A percentile compares a stretch with the other conserved stretches of the same genome.
Evolutionary conservation across 306 rosid genomes (phyloP).

Genomic region (Hippophae gyantsensis): DNA sequence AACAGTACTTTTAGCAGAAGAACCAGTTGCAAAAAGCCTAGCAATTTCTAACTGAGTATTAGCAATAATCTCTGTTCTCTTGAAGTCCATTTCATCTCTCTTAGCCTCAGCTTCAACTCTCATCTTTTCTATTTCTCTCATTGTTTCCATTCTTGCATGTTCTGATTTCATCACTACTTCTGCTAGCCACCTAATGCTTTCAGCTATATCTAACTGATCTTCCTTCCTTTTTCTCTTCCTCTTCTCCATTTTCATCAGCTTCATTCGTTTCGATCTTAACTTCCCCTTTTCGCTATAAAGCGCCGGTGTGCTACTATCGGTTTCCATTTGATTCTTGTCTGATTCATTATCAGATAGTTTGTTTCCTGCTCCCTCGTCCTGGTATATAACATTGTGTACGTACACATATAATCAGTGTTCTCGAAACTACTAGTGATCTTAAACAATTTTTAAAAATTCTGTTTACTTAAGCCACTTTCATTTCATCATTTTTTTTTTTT

Average conservation of each 20-base stretch:
- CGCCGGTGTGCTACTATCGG: constrained; percentile 89
- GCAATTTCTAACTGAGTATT: constrained; percentile 93
- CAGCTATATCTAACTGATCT: constrained; percentile 55
- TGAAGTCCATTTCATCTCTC: constrained; percentile 85
- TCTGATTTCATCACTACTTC: constrained; percentile 82
- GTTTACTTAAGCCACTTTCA: too few relatives aligned
- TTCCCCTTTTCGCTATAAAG: constrained; percentile 63
- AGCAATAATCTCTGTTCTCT: constrained; percentile 83
- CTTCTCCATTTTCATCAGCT: constrained; percentile 30
- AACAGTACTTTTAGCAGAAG: constrained; percentile 46
- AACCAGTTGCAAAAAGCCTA: constrained; percentile 58
- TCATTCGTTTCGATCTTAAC: constrained; percentile 42
- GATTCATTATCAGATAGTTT: constrained; percentile 57
- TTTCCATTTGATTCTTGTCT: constrained; percentile 52
- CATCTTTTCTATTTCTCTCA: constrained; percentile 88
- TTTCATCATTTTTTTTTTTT: too few relatives aligned
- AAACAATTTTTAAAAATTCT: too few relatives aligned
- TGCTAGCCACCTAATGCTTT: constrained; percentile 89
- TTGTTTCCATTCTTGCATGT: constrained; percentile 73
- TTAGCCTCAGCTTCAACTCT: constrained; percentile 90
- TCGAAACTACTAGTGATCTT: too few relatives aligned
- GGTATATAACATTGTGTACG: not conserved
- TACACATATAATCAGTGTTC: too few relatives aligned
- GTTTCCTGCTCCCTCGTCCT: constrained; percentile 54
- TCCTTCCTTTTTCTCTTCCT: constrained; percentile 23